Base-by-base conservation (phyloP, 495 filamentous ascomycete genomes). In the Trichocladium antarcticum region DNA sequence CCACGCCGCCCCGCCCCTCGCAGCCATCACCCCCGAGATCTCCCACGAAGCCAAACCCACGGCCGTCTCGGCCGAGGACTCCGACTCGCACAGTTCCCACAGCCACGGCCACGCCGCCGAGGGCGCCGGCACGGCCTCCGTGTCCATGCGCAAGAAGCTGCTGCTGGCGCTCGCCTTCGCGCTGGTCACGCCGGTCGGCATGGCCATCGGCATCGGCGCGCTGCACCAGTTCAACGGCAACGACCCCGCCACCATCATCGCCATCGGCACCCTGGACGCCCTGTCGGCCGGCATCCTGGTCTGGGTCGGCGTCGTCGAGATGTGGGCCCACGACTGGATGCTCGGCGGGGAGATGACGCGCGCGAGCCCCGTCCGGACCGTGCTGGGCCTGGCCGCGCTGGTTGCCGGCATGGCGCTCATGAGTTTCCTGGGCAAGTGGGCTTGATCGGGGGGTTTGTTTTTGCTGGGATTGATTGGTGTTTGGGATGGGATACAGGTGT, bases 111-210 rank as follows among this genome's bases (percentile, higher is more conserved):
- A 29, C 5, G 5, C 27, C 45, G 84, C 84, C 16, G 75, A 88
- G 9, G 83, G 85, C 14, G 76, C 83, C 5, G 78, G 82, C 27
- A 87, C 87, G 50, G 79, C 83, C 6, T 49, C 54, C 32, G 46
- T 67, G 14, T 60, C 63, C 11, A 50, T 69, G 50, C 27, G 41
- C 5, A 58, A 59, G 10, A 79, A 78, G 51, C 37, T 75, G 0
- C 34, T 73, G 21, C 65, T 80, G 56, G 76, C 71, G 1, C 5
- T 55, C 0, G 64, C 62, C 6, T 82, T 80, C 49, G 73, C 74
- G 0, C 41, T 77, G n/a, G 72, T 75, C 22, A 80, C 78, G 0
- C 78, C 78, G 1, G 24, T 66, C 36, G 78, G 78, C 11, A 81
- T 80, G 76, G 74, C 68, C 10, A 79, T 81, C 22, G 78, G 78